A percentile compares a stretch with the other conserved stretches of the same genome.
phyloP scores from a whole-genome alignment of 148 eudicot species.

The Vaccinium macrocarpon region DNA sequence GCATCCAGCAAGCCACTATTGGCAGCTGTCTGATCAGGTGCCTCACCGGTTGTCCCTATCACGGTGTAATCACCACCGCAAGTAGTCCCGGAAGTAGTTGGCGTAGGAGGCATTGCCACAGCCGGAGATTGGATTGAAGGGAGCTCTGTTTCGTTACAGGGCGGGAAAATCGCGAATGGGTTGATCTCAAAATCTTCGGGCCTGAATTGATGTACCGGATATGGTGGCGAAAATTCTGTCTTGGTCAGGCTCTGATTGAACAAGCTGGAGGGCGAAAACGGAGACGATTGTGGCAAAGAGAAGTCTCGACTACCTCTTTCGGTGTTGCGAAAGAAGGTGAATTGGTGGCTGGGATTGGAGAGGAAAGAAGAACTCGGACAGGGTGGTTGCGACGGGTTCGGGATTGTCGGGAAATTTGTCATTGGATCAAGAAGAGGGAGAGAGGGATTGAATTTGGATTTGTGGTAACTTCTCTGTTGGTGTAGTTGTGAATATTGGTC shows the following conservation, averaged over 20 bases:
- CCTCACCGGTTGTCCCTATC: background rate
- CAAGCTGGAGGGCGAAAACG: conserved; percentile 15
- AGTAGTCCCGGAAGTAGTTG: conserved; percentile 21
- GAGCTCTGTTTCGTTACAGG: conserved; percentile 42
- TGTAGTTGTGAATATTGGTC: conserved; percentile 4
- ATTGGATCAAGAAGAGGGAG: conserved; percentile 24
- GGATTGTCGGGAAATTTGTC: conserved; percentile 27
- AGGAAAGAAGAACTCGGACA: conserved; percentile 21
- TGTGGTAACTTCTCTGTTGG: conserved; percentile 1
- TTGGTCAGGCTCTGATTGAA: background rate
- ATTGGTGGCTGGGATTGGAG: conserved; percentile 17
- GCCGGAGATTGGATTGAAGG: conserved; percentile 68
- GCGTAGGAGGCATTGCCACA: background rate
- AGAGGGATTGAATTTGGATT: conserved; percentile 21
- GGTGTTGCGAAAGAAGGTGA: background rate
- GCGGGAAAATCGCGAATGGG: background rate
- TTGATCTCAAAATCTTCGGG: background rate
- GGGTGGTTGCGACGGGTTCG: conserved; percentile 18
- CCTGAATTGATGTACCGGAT: background rate
- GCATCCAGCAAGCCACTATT: conserved; percentile 82
- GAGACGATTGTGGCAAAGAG: background rate
- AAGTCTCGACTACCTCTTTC: background rate
- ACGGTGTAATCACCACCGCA: conserved; percentile 10
- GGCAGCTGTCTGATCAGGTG: conserved; percentile 13
- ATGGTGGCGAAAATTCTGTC: background rate